Evolutionary conservation across 805 yeast genomes (phyloP), one percentile per base, ranked within the genome.

Genomic region (Metschnikowia vanudenii): DNA sequence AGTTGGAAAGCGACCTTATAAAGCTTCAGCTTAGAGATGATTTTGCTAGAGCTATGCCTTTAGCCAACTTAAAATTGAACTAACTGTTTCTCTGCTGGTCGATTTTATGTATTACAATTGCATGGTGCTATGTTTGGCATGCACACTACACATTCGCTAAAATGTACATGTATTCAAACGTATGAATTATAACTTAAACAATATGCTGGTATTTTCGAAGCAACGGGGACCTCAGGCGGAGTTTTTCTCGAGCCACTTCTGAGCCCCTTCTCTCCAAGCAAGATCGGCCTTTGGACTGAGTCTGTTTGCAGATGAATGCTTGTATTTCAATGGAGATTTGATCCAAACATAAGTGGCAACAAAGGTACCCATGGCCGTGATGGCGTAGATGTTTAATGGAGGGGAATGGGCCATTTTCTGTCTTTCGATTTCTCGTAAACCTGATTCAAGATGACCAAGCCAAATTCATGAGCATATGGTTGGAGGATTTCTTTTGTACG

Each of bases 1-100:
- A 94, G 59, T 68, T 91, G 14, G 98, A 94, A 55, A 79, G 85
- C 26, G 97, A 92, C 60, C 82, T 71, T 62, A 50, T 62, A 41
- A 72, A 70, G 50, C 52, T 68, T 28, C 62, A 56, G 29, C 43
- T 41, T 16, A 49, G 42, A 13, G 61, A 54, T 30, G 52, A 47
- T n/a, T 42, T 50, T 24, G 51, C 54, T 4, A 41, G 46, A 16
- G 54, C 54, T 16, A 31, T 53, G 34, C 56, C 56, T 13, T 46
- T 53, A 37, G 44, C 51, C 20, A 46, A 40, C 36, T 28, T 44
- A 16, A 50, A 50, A 32, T 30, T 40, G 8, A 46, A 43, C 34
- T 50, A 42, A 20, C 24, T 3, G 19, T 17, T 5, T 37, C 8
- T 16, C 22, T 10, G 32, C 40, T 16, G 11, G 22, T 17, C 20